Evolutionary conservation across 1,284 basidiomycete genomes (phyloP).

Genomic region (Sphaerobolus stellatus): DNA sequence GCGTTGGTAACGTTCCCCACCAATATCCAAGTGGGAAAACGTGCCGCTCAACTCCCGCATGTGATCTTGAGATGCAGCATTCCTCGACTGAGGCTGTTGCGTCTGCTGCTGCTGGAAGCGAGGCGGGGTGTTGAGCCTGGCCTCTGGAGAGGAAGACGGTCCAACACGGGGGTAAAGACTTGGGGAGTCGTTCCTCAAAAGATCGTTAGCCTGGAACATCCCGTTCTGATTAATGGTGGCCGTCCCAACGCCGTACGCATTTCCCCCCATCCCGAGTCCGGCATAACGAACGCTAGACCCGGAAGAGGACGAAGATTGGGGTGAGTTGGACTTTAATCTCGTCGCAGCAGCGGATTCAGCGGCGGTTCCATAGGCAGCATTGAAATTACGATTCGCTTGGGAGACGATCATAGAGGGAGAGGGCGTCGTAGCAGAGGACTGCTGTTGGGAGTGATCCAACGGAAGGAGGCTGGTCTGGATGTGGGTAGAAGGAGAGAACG

Average conservation of each 20-base stretch:
- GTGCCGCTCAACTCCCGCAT: conserved; percentile 73
- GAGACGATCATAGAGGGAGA: conserved; percentile 18
- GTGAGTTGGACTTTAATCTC: conserved; percentile 21
- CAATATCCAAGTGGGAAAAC: conserved; percentile 69
- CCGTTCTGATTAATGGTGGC: neutral
- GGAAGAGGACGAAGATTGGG: conserved; percentile 2
- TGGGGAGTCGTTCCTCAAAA: conserved; percentile 23
- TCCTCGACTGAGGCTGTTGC: conserved; percentile 4
- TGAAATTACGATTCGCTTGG: conserved; percentile 14
- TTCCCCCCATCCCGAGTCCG: neutral
- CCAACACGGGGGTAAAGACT: conserved; percentile 13
- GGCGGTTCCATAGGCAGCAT: conserved; percentile 19
- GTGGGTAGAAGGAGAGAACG: conserved; percentile 43
- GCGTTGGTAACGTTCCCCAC: conserved; percentile 22
- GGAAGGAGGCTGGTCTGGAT: conserved; percentile 27
- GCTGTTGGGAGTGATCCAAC: conserved; percentile 19
- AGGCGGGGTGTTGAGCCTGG: conserved; percentile 20
- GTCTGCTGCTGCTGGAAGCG: conserved; percentile 42
- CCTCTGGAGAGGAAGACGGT: conserved; percentile 34
- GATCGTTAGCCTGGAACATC: conserved; percentile 13
- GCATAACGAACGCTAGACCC: conserved; percentile 2
- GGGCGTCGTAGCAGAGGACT: conserved; percentile 19
- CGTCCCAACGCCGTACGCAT: neutral
- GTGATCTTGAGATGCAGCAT: conserved; percentile 9
- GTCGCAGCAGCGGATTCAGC: conserved; percentile 27